These are phyloP conservation scores for Acephala macrosclerotiorum DNA, from an alignment of 2,329 filamentous ascomycete species.

Conservation along the genomic window DNA sequence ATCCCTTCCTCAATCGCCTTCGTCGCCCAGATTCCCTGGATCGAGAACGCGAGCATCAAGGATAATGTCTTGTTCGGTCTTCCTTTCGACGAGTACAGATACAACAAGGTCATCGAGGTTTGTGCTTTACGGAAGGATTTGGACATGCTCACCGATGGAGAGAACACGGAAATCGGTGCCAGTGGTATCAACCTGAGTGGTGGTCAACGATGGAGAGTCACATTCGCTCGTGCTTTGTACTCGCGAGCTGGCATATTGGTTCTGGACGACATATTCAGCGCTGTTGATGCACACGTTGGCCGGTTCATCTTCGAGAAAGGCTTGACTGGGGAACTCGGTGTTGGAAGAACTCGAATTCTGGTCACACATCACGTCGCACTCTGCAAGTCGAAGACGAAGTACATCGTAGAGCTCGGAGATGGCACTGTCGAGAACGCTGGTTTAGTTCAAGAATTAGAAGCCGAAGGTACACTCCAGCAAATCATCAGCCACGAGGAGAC, in stretches of 20 bases:
- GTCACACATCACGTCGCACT: conserved; percentile 83
- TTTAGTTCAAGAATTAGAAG: conserved; percentile 67
- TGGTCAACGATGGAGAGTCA: conserved; percentile 84
- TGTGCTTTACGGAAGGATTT: conserved; percentile 81
- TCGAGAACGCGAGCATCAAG: conserved; percentile 80
- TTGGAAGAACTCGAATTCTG: conserved; percentile 75
- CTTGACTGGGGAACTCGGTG: conserved; percentile 73
- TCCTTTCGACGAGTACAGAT: conserved; percentile 72
- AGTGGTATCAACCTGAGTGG: conserved; percentile 87
- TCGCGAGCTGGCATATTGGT: conserved; percentile 79
- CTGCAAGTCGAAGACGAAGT: conserved; percentile 74
- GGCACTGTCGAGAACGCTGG: conserved; percentile 71
- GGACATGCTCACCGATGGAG: conserved; percentile 77
- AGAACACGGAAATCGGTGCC: conserved; percentile 81
- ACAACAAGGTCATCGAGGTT: conserved; percentile 72
- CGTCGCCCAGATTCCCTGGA: conserved; percentile 77
- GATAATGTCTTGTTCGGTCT: conserved; percentile 83
- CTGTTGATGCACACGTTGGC: conserved; percentile 83
- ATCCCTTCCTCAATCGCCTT: conserved; percentile 75
- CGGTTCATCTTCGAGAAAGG: conserved; percentile 81
- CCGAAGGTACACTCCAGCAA: conserved; percentile 61
- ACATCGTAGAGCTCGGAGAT: conserved; percentile 75
- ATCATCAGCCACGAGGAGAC: conserved; percentile 65
- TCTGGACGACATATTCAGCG: conserved; percentile 83
- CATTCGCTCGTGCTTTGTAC: conserved; percentile 81